Conservation (phyloP, 768 basidiomycete genomes). For the Hebeloma cylindrosporum region DNA sequence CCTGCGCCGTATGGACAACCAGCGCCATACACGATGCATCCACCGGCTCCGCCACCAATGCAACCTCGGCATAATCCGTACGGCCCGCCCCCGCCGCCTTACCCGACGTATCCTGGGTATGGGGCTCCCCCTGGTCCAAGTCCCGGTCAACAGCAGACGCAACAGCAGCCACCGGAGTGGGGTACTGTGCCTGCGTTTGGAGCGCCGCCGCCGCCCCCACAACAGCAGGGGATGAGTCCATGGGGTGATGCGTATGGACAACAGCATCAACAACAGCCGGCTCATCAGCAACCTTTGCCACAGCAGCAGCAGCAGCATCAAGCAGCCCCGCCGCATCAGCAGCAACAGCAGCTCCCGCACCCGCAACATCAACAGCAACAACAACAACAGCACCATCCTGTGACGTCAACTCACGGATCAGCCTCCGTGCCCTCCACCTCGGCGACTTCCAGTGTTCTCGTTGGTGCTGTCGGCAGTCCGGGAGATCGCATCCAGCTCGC, state of each 20-base stretch:
- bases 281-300: constrained; percentile 16
- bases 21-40: constrained; percentile 16
- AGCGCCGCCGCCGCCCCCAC: constrained; percentile 6
- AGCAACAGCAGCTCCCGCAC: constrained; percentile 9
- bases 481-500: constrained; percentile 55
- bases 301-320: constrained; percentile 23
- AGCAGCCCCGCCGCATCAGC: constrained; percentile 14
- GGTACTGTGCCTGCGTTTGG: constrained; percentile 21
- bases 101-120: constrained; percentile 24
- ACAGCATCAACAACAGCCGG: constrained; percentile 16
- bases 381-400: constrained; percentile 18
- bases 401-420: constrained; percentile 14
- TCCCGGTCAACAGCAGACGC: constrained; percentile 4
- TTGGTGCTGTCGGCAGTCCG: constrained; percentile 19
- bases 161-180: constrained; percentile 20
- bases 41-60: constrained; percentile 22
- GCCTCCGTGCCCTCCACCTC: constrained; percentile 14
- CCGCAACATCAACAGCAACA: constrained; percentile 16
- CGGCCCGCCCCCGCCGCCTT: constrained; percentile 23
- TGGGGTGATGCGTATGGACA: constrained; percentile 19
- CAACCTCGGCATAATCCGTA: constrained; percentile 21
- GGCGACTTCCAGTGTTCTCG: constrained; percentile 15
- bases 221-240: too few species aligned
- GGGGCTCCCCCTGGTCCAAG: constrained; percentile 15
- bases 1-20: constrained; percentile 3